A percentile compares a stretch with the other conserved stretches of the same genome.
These are phyloP conservation scores for Linnemannia hyalina DNA, from an alignment of 192 early-diverging fungal species.

Conservation along the genomic window DNA sequence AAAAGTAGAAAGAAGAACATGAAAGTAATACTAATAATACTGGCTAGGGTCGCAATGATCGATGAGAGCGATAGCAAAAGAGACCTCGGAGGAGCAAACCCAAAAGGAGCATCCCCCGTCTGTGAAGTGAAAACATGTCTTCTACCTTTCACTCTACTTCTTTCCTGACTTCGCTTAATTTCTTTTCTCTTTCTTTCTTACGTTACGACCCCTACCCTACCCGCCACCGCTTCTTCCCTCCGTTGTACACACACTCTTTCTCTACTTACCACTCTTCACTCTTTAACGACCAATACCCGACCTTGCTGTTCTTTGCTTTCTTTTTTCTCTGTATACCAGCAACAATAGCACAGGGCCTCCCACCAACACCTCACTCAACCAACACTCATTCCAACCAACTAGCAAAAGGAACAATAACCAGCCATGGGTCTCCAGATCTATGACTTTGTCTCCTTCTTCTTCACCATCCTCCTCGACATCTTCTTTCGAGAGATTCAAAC, in stretches of 20 bases:
- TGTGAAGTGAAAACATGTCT: background rate
- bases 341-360: background rate
- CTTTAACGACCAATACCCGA: background rate
- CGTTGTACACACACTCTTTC: background rate
- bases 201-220: too few relatives aligned
- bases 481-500: slow-evolving; percentile 94
- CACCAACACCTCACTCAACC: too few relatives aligned
- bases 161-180: background rate
- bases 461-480: slow-evolving; percentile 75
- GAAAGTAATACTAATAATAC: background rate
- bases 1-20: background rate
- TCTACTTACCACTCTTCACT: background rate
- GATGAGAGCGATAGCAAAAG: background rate
- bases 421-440: slow-evolving; percentile 68
- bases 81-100: background rate
- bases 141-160: background rate
- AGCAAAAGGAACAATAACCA: background rate
- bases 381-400: background rate
- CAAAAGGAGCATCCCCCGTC: background rate
- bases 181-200: background rate
- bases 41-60: background rate
- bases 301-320: background rate
- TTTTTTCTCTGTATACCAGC: background rate
- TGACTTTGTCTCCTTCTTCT: slow-evolving; percentile 77
- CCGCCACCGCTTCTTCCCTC: slow-evolving; percentile 1